A percentile compares a stretch with the other conserved stretches of the same genome.
phyloP scores from a whole-genome alignment of 2,329 filamentous ascomycete genomes.

The Aspergillus sojae region DNA sequence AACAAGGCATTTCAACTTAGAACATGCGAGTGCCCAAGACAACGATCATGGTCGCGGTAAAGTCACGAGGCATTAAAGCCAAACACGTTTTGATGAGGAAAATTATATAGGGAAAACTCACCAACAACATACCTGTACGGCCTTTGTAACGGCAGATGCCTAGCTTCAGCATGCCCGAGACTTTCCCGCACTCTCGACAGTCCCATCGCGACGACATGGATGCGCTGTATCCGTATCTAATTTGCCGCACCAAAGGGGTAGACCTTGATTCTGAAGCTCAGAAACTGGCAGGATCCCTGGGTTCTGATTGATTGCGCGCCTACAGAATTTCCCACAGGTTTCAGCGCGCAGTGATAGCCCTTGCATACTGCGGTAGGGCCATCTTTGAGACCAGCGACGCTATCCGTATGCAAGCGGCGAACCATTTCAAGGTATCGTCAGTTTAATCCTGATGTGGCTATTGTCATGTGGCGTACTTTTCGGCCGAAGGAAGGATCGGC shows the following conservation, averaged over 20 bases:
- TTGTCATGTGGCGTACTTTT: constrained; percentile 2
- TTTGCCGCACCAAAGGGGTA: not conserved
- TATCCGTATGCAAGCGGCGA: not conserved
- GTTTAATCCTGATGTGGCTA: not conserved
- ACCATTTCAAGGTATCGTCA: not conserved
- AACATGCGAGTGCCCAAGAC: not conserved
- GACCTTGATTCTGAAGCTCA: not conserved
- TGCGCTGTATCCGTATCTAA: not conserved
- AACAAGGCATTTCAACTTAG: not conserved
- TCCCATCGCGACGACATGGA: not conserved
- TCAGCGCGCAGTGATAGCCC: not conserved
- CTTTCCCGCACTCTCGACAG: not conserved
- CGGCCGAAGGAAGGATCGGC: not conserved
- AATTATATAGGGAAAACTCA: not conserved
- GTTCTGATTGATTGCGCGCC: not conserved
- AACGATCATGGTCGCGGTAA: not conserved
- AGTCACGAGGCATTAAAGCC: too few relatives aligned
- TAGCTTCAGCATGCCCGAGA: not conserved
- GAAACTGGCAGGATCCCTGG: not conserved
- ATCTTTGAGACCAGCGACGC: not conserved
- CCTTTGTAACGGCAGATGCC: not conserved
- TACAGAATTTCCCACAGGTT: not conserved
- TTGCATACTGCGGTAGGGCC: not conserved
- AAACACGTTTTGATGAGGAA: too few relatives aligned
- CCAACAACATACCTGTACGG: not conserved